phyloP scores from a whole-genome alignment of 148 eudicot genomes.

The Amaranthus palmeri region DNA sequence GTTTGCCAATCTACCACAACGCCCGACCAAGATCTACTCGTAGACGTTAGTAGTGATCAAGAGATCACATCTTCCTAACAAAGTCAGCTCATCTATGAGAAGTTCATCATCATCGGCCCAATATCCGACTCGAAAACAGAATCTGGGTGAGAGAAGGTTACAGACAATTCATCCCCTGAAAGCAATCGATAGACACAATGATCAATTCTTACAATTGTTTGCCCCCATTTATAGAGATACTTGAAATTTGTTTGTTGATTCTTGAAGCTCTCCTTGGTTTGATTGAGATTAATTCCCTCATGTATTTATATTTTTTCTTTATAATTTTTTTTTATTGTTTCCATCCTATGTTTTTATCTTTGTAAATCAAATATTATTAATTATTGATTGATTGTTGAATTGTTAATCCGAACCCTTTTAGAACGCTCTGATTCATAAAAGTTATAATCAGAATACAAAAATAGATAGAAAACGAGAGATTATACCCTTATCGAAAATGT shows the following conservation, averaged over 20 bases:
- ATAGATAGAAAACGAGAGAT: too few species aligned
- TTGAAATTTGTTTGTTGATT: constrained; percentile 38
- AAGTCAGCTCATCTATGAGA: constrained; percentile 15
- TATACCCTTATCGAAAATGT: too few species aligned
- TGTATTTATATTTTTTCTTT: constrained; percentile 18
- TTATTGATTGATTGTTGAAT: constrained; percentile 10
- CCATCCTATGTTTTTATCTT: constrained; percentile 5
- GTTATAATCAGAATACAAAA: too few species aligned
- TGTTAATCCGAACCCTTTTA: not conserved
- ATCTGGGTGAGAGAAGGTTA: too few species aligned
- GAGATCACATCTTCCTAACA: constrained; percentile 19
- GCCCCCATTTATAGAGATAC: constrained; percentile 13
- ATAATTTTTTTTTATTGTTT: not conserved
- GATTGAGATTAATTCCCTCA: constrained; percentile 19
- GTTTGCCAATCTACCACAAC: constrained; percentile 35
- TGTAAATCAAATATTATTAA: not conserved
- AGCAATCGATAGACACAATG: constrained; percentile 8
- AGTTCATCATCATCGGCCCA: not conserved
- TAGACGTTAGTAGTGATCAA: constrained; percentile 29
- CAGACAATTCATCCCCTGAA: not conserved
- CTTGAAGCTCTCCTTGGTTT: constrained; percentile 24
- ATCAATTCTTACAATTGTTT: constrained; percentile 20
- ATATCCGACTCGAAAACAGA: too few species aligned
- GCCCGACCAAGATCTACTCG: constrained; percentile 26
- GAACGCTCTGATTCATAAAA: too few species aligned